A percentile compares a stretch with the other conserved stretches of the same genome.
phyloP scores from a whole-genome alignment of 2,329 filamentous ascomycete genomes.

The Botrytis hyacinthi region DNA sequence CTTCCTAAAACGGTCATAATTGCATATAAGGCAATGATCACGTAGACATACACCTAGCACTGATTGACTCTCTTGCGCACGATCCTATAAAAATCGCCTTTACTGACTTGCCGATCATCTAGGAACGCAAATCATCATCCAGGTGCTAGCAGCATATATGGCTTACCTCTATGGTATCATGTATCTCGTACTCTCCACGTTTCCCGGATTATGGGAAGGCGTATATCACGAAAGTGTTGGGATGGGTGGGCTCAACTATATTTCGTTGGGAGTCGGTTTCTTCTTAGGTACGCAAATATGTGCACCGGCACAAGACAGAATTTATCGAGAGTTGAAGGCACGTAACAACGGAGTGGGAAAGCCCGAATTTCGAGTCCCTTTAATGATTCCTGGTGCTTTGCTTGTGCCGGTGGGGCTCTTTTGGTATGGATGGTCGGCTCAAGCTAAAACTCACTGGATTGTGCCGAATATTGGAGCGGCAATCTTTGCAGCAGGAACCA shows the following conservation, averaged over 20 bases:
- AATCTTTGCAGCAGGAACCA: constrained; percentile 50
- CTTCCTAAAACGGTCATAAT: neutral
- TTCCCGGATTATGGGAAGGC: constrained; percentile 55
- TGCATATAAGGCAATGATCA: neutral
- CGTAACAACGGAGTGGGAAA: constrained; percentile 35
- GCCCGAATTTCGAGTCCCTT: constrained; percentile 63
- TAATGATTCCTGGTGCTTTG: constrained; percentile 54
- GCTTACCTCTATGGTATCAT: constrained; percentile 52
- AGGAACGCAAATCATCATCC: constrained; percentile 52
- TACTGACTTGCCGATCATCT: neutral
- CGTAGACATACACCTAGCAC: neutral
- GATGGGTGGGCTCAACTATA: constrained; percentile 56
- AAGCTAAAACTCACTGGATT: constrained; percentile 54
- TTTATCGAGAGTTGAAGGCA: constrained; percentile 33
- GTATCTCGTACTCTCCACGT: constrained; percentile 58
- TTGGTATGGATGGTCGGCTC: constrained; percentile 57
- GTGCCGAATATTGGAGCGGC: constrained; percentile 55
- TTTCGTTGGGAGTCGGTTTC: constrained; percentile 49
- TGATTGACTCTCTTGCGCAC: neutral
- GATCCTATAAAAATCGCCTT: neutral
- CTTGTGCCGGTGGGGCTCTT: constrained; percentile 56
- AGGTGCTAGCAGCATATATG: constrained; percentile 53
- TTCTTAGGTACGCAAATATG: constrained; percentile 40
- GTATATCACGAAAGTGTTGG: constrained; percentile 56
- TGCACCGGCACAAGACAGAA: constrained; percentile 39